Evolutionary conservation across 1,139 yeast genomes (phyloP), one percentile per base, ranked within the genome.

Genomic region (Pichia sp.): DNA sequence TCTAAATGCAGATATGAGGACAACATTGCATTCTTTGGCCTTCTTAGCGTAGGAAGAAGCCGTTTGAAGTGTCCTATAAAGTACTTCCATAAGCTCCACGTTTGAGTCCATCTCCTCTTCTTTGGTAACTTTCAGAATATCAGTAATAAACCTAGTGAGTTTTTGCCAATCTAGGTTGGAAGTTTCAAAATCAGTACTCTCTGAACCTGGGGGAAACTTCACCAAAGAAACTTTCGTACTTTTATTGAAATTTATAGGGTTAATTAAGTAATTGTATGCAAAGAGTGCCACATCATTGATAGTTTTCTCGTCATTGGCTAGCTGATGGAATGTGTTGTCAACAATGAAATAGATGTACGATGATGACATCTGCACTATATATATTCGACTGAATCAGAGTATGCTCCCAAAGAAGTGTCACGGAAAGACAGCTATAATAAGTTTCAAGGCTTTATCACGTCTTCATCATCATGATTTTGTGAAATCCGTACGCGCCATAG

Each of bases 261-360:
- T 36, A 5, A 40, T 32, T 4, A 37, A 24, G 22, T 40, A 40
- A 18, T 35, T 34, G 27, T 37, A 40, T 8, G 29, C 32, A 14
- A 39, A 37, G 3, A 29, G 16, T 4, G 40, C 25, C 2, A 39
- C 16, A 8, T 12, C 8, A 11, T 30, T 23, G 7, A 27, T 11
- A 2, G 22, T 3, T 5, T 31, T 15, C 4, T 30, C 35, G 13
- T 27, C 26, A 10, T 31, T 18, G 1, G 13, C 17, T 16, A 26
- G 12, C 7, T 27, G n/a, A 21, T 28, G 26, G 9, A 13, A 13
- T 12, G 27, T 11, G 21, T 33, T 32, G 19, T 39, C 40, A 8
- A 39, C 40, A 12, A 37, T 11, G 5, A 33, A 19, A 22, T 39
- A 39, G 1, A 33, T 39, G 6, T 35, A 19, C 18, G 32, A 25